Percentiles rank a stretch among this genome's conserved stretches.
Evolutionary conservation across 305 asterid genomes (phyloP).

Genomic region (Stenogyne calaminthoides): DNA sequence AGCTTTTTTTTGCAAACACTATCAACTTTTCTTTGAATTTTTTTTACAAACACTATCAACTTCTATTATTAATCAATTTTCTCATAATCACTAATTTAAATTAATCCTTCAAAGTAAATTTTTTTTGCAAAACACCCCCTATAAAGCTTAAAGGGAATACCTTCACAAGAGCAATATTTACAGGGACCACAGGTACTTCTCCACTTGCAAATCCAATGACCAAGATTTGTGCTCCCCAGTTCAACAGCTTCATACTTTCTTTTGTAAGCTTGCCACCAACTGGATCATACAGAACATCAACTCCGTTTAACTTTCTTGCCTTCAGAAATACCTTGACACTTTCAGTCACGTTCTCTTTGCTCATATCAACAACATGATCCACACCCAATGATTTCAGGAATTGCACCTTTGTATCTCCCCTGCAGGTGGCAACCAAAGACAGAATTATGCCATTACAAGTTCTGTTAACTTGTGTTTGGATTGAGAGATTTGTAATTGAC

Average conservation of each 20-base stretch:
- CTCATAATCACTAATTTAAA: too few relatives aligned
- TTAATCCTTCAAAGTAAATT: too few relatives aligned
- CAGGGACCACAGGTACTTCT: constrained; percentile 83
- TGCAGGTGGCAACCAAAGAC: constrained; percentile 30
- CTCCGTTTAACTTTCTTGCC: constrained; percentile 76
- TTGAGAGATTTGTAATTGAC: background rate
- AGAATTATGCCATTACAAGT: constrained; percentile 21
- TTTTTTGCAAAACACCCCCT: too few relatives aligned
- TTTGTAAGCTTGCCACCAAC: constrained; percentile 94
- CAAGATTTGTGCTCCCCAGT: constrained; percentile 95
- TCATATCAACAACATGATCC: constrained; percentile 83
- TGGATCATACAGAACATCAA: constrained; percentile 95
- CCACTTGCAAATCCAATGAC: constrained; percentile 98
- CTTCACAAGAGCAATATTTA: constrained; percentile 93
- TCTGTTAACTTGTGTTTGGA: background rate
- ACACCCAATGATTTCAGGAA: constrained; percentile 79
- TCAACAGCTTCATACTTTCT: constrained; percentile 74
- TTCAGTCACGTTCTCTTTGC: constrained; percentile 62
- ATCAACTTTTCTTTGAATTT: too few relatives aligned
- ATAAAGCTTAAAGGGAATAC: constrained; percentile 38
- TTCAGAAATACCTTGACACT: constrained; percentile 74
- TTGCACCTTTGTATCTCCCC: constrained; percentile 84
- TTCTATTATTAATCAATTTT: too few relatives aligned
- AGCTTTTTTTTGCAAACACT: too few relatives aligned
- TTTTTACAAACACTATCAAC: too few relatives aligned